Percentiles rank a stretch among this genome's conserved stretches.
Evolutionary conservation across 495 filamentous ascomycete species (phyloP).

Genomic region (Niebla homalea): DNA sequence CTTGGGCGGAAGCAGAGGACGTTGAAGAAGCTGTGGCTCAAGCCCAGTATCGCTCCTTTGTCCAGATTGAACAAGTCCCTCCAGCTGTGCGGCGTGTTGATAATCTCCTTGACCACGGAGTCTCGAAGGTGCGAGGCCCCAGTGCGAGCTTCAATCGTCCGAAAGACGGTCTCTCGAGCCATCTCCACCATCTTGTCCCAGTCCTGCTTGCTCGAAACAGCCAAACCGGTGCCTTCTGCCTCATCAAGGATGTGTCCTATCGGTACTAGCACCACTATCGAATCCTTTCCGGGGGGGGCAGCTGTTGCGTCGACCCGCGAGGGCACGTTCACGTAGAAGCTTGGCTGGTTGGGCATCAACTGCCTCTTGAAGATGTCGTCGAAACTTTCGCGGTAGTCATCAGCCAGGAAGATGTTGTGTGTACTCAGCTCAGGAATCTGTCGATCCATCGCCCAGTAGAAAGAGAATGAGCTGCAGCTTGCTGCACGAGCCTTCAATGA

Average conservation of each 20-base stretch:
- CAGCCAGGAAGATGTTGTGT: constrained; percentile 64
- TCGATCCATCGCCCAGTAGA: constrained; percentile 54
- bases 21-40: constrained; percentile 58
- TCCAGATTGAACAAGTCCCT: constrained; percentile 53
- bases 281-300: constrained; percentile 46
- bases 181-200: constrained; percentile 39
- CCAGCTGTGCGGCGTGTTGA: constrained; percentile 52
- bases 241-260: constrained; percentile 44
- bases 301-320: constrained; percentile 50
- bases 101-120: constrained; percentile 40
- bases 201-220: constrained; percentile 32
- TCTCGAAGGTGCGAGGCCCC: constrained; percentile 29
- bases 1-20: constrained; percentile 51
- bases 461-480: constrained; percentile 58
- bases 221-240: constrained; percentile 20
- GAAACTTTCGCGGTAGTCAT: constrained; percentile 53
- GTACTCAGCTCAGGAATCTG: constrained; percentile 44
- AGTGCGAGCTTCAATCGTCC: constrained; percentile 42
- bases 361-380: constrained; percentile 58
- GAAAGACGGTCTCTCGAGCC: constrained; percentile 39
- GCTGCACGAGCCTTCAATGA: constrained; percentile 34
- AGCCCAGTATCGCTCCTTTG: constrained; percentile 53
- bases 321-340: constrained; percentile 64
- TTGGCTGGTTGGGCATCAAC: constrained; percentile 45
- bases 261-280: constrained; percentile 52